Evolutionary conservation across 805 yeast species (phyloP).

Genomic region (Cyberlindnera maritima): DNA sequence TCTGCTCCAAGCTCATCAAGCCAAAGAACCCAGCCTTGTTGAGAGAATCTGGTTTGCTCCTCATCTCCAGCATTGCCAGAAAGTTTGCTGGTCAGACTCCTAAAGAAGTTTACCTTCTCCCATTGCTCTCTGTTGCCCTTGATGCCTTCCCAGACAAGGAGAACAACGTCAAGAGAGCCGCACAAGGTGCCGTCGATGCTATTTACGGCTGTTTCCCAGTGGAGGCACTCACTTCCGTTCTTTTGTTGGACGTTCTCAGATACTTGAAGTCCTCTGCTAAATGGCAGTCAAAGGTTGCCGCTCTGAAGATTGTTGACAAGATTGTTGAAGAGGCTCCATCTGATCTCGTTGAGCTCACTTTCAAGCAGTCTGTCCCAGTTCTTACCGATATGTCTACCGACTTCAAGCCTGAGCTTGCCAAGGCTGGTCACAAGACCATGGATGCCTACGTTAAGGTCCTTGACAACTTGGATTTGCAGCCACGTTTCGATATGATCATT

Average conservation of each 20-base stretch:
- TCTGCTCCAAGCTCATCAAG: slow-evolving; percentile 63
- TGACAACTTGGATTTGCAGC: slow-evolving; percentile 89
- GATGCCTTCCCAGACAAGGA: slow-evolving; percentile 87
- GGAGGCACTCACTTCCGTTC: slow-evolving; percentile 73
- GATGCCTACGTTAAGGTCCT: slow-evolving; percentile 71
- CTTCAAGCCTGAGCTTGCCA: slow-evolving; percentile 93
- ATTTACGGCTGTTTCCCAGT: slow-evolving; percentile 67
- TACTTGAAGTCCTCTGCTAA: slow-evolving; percentile 82
- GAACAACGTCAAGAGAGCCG: slow-evolving; percentile 78
- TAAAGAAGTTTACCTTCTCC: slow-evolving; percentile 69
- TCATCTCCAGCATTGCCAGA: slow-evolving; percentile 56
- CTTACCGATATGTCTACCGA: slow-evolving; percentile 90
- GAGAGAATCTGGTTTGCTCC: slow-evolving; percentile 72
- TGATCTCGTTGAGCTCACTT: slow-evolving; percentile 80
- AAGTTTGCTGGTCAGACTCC: slow-evolving; percentile 68
- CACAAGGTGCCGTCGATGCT: slow-evolving; percentile 74
- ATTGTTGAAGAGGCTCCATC: slow-evolving; percentile 77
- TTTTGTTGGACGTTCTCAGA: slow-evolving; percentile 56
- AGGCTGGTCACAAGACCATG: slow-evolving; percentile 73
- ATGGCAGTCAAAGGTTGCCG: slow-evolving; percentile 88
- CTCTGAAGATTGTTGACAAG: slow-evolving; percentile 69
- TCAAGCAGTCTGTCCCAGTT: slow-evolving; percentile 76
- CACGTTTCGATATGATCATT: slow-evolving; percentile 80
- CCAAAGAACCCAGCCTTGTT: slow-evolving; percentile 70
- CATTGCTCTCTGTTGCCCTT: slow-evolving; percentile 58